phyloP scores from a whole-genome alignment of 2,329 filamentous ascomycete species.

The Apiospora marii region DNA sequence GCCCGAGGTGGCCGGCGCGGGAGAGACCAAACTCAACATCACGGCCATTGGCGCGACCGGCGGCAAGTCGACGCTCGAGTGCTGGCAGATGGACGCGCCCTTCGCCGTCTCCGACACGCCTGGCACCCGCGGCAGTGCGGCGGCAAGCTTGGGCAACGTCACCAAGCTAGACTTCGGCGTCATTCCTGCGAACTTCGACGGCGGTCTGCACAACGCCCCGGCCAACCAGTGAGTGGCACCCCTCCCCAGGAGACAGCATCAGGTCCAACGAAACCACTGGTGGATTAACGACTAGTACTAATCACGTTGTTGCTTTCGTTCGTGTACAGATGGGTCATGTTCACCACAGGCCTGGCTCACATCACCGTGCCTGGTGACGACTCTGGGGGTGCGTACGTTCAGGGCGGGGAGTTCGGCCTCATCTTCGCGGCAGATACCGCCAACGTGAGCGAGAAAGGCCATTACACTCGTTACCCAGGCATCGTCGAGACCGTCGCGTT shows the following conservation, averaged over 20 bases:
- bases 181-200: conserved; percentile 47
- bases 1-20: not conserved
- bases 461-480: conserved; percentile 50
- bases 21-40: not conserved
- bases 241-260: not conserved
- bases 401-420: conserved; percentile 48
- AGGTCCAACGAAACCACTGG: not conserved
- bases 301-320: not conserved
- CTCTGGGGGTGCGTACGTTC: conserved; percentile 44
- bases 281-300: not conserved
- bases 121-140: conserved; percentile 42
- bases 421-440: conserved; percentile 53
- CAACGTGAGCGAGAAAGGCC: conserved; percentile 48
- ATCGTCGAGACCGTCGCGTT: conserved; percentile 46
- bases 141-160: conserved; percentile 42
- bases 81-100: conserved; percentile 50
- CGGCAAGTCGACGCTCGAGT: conserved; percentile 53
- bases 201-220: conserved; percentile 51
- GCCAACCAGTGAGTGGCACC: conserved; percentile 43
- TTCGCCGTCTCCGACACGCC: conserved; percentile 44
- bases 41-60: conserved; percentile 44
- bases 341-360: conserved; percentile 49
- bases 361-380: conserved; percentile 49
- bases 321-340: conserved; percentile 43
- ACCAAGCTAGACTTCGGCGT: conserved; percentile 46